Conservation (phyloP, 306 rosid genomes). For the Hippophae rhamnoides region DNA sequence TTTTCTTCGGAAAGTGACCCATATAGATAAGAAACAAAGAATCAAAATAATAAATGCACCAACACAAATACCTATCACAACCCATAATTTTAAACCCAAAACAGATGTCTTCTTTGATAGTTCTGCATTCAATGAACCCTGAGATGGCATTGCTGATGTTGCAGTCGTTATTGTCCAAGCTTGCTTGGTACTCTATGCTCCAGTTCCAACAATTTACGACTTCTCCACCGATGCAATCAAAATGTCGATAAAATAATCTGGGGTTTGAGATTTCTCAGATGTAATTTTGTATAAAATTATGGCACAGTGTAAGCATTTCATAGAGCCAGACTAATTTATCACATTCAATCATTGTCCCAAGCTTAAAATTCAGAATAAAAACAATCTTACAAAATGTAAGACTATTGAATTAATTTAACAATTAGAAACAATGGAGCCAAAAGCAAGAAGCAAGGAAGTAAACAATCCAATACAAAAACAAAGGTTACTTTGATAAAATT, state of each 20-base stretch:
- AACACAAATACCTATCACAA: conserved; percentile 69
- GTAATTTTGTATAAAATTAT: conserved; percentile 2
- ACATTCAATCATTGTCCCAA: conserved; percentile 10
- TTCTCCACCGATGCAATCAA: conserved; percentile 36
- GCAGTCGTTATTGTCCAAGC: conserved; percentile 21
- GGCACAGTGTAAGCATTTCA: conserved; percentile 7
- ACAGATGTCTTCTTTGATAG: conserved; percentile 61
- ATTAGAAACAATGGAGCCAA: conserved; percentile 4
- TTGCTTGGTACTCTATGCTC: conserved; percentile 24
- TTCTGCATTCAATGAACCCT: conserved; percentile 47
- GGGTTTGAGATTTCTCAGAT: conserved; percentile 10
- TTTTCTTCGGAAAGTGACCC: conserved; percentile 76
- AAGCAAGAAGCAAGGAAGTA: conserved; percentile 1
- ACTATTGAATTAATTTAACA: conserved; percentile 15
- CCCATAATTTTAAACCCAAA: conserved; percentile 79
- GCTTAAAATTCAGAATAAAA: conserved; percentile 9
- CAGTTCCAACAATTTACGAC: conserved; percentile 26
- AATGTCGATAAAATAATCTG: conserved; percentile 10
- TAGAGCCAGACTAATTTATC: conserved; percentile 2
- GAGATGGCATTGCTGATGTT: conserved; percentile 42
- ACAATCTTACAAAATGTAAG: conserved; percentile 4
- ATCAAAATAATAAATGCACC: conserved; percentile 73
- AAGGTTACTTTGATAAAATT: conserved; percentile 16
- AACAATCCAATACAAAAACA: conserved; percentile 5
- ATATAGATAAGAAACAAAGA: conserved; percentile 60